These are phyloP conservation scores for Neonectria coccinea DNA, from an alignment of 2,329 filamentous ascomycete species.

Conservation along the genomic window DNA sequence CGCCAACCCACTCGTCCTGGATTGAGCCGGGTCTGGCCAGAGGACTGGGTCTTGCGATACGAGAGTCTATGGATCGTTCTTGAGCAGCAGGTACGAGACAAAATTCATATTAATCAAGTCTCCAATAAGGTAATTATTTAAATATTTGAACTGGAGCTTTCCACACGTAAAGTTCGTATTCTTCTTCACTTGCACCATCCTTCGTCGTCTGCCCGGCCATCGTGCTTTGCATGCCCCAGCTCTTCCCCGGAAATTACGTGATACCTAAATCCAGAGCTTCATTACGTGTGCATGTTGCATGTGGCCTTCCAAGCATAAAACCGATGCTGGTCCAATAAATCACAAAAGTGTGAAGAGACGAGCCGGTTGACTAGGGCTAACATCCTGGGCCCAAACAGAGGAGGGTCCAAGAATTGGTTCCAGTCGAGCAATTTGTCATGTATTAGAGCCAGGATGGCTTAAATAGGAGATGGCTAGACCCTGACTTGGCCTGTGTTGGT, in stretches of 20 bases:
- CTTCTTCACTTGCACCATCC: conserved; percentile 8
- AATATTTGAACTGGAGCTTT: neutral
- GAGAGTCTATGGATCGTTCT: too few relatives aligned
- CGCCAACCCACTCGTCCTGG: neutral
- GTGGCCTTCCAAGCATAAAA: neutral
- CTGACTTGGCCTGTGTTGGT: neutral
- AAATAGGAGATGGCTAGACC: neutral
- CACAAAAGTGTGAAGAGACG: neutral
- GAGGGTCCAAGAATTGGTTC: neutral
- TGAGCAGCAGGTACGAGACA: neutral
- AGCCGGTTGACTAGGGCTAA: neutral
- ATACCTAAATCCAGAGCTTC: conserved; percentile 19
- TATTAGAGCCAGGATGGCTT: neutral
- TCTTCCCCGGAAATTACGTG: conserved; percentile 12
- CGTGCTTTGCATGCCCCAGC: conserved; percentile 5
- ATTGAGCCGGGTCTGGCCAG: neutral
- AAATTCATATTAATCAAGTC: neutral
- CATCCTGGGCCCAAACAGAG: neutral
- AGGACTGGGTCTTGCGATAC: neutral
- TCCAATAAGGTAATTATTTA: neutral
- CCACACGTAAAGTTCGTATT: conserved; percentile 10
- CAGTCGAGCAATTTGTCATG: neutral
- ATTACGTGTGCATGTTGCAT: conserved; percentile 15
- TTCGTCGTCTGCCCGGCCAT: conserved; percentile 12
- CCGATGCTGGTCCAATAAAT: neutral